Conservation (phyloP, 108 stramenopile genomes). For the Bacterosira constricta region DNA sequence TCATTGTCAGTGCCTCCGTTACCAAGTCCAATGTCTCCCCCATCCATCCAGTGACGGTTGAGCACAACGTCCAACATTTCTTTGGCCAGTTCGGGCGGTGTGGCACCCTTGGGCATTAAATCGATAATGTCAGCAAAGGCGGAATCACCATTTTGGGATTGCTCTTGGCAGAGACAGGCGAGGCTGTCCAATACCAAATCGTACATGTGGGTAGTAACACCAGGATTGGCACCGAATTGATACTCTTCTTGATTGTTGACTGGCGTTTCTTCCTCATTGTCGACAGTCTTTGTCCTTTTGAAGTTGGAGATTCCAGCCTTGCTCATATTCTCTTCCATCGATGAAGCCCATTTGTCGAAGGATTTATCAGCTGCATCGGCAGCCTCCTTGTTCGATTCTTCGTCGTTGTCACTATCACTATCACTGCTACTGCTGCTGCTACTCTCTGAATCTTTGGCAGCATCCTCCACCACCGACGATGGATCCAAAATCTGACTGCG, state of each 20-base stretch:
- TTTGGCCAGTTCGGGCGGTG: conserved; percentile 43
- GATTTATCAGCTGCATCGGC: conserved; percentile 26
- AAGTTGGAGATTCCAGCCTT: conserved; percentile 21
- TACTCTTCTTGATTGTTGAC: conserved; percentile 47
- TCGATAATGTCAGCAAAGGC: conserved; percentile 30
- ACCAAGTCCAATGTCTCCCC: conserved; percentile 43
- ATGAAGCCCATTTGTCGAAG: conserved; percentile 26
- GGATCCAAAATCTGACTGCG: conserved; percentile 21
- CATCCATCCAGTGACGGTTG: conserved; percentile 39
- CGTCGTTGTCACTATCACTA: conserved; percentile 25
- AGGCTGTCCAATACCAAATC: conserved; percentile 71
- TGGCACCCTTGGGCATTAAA: conserved; percentile 12
- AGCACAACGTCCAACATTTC: conserved; percentile 28
- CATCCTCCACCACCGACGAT: conserved; percentile 1
- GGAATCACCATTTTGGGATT: conserved; percentile 6
- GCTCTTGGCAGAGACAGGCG: conserved; percentile 53
- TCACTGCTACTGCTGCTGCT: conserved; percentile 30
- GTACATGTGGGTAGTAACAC: conserved; percentile 59
- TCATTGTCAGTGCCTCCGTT: conserved; percentile 9
- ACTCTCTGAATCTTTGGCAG: not conserved
- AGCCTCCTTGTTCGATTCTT: conserved; percentile 12
- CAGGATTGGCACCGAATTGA: conserved; percentile 61
- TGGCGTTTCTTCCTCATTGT: no score
- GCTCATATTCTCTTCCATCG: conserved; percentile 27
- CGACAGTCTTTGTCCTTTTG: no score